These are phyloP conservation scores for Sugiyamaella americana DNA, from an alignment of 805 yeast genomes.

Conservation along the genomic window DNA sequence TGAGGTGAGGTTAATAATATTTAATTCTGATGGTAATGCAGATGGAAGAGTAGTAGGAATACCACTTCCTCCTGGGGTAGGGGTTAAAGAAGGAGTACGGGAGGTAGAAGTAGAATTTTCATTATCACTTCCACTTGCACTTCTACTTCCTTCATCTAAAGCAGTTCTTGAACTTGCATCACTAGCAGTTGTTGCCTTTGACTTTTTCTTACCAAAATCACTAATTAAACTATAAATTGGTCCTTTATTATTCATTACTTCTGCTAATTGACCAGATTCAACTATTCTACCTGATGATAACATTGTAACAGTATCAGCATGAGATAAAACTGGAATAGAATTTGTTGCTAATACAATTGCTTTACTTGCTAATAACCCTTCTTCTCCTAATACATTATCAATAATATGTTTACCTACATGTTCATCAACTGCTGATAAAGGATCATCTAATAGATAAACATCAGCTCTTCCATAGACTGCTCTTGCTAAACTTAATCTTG, in stretches of 20 bases:
- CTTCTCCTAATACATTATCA: constrained; percentile 69
- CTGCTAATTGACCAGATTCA: constrained; percentile 32
- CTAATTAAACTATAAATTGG: constrained; percentile 21
- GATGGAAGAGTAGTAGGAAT: constrained; percentile 6
- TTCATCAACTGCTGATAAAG: constrained; percentile 80
- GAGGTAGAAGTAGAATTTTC: no score
- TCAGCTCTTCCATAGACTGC: constrained; percentile 68
- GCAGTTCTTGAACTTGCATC: constrained; percentile 17
- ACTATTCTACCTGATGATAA: constrained; percentile 44
- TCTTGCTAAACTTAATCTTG: constrained; percentile 71
- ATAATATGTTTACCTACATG: constrained; percentile 78
- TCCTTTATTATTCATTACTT: constrained; percentile 24
- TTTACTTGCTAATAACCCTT: constrained; percentile 69
- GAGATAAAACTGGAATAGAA: constrained; percentile 71
- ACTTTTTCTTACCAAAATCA: constrained; percentile 24
- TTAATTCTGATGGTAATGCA: constrained; percentile 8
- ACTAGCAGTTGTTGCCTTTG: constrained; percentile 9
- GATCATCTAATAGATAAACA: constrained; percentile 69
- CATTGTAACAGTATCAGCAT: constrained; percentile 66
- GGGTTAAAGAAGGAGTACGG: no score
- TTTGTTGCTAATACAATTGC: constrained; percentile 81
- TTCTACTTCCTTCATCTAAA: neutral
- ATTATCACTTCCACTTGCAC: no score
- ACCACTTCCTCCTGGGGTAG: no score
- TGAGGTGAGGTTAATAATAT: neutral